Base-by-base conservation (phyloP, 1,284 basidiomycete species). In the Malassezia japonica region DNA sequence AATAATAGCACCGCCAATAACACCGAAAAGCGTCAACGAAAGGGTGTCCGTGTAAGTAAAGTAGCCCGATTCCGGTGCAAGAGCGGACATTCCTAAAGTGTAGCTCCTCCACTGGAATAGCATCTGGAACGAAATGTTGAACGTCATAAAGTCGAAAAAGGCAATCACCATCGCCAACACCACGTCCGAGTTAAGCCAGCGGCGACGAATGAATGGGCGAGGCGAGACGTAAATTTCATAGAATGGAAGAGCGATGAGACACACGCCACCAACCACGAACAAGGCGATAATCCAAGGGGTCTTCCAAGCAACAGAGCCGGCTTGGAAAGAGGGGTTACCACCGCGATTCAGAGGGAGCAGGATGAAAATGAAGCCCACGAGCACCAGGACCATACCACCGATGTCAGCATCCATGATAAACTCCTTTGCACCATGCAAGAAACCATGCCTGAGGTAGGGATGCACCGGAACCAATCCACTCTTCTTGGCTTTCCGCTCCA, bases 71-170 rank as follows among this genome's bases (percentile, higher is more conserved):
- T 59, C 23, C 10, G 23, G 24, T 4, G 29, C 28, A 3, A 10
- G 15, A 6, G 13, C 1, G 3, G 23, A 7, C 16, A 44, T 4
- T 28, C 16, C 25, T 13, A 44, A 16, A 15, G 8, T 27, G n/a
- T 33, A 33, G 6, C n/a, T n/a, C 5, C 18, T 15, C 51, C 51
- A 54, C 34, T 35, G 23, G 7, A 8, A 46, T 4, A 42, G 20
- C 24, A 46, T 29, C 16, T 38, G 34, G 41, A 48, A 72, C 4
- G 60, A 57, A 31, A 56, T 29, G 43, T 67, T 63, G 57, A 70
- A 72, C 41, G 59, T 49, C 56, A 65, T 56, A 50, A 70, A 70
- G 56, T 72, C 70, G 32, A 71, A 67, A 59, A 67, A 68, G 25
- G 63, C 67, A 29, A 72, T 62, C 21, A 58, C 35, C 28, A 63